Conservation (phyloP, 495 filamentous ascomycete genomes). For the Penicillium lividum region DNA sequence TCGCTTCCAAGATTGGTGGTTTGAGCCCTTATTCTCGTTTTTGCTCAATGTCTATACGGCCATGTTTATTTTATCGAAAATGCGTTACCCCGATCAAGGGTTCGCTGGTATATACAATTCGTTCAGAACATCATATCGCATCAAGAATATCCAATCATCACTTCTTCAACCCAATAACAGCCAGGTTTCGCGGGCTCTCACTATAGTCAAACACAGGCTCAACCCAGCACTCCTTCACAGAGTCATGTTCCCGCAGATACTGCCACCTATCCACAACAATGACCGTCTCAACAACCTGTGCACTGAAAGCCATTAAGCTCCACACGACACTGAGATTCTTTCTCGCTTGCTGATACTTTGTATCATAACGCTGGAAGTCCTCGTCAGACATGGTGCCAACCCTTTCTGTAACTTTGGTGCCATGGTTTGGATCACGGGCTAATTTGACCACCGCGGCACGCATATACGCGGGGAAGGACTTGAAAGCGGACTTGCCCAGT, state of each 20-base stretch:
- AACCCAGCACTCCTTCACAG: slow-evolving; percentile 76
- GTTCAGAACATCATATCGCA: slow-evolving; percentile 1
- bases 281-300: slow-evolving; percentile 80
- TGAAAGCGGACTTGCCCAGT: slow-evolving; percentile 77
- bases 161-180: slow-evolving; percentile 84
- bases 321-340: slow-evolving; percentile 84
- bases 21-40: too few relatives aligned
- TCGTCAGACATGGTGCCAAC: slow-evolving; percentile 68
- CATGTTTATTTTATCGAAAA: too few relatives aligned
- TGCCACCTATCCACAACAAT: slow-evolving; percentile 93
- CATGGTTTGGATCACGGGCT: slow-evolving; percentile 54
- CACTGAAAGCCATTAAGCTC: slow-evolving; percentile 94
- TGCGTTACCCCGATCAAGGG: background rate
- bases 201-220: slow-evolving; percentile 89
- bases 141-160: slow-evolving; percentile 23
- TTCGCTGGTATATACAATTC: background rate
- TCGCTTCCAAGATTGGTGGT: too few relatives aligned
- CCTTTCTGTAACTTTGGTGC: slow-evolving; percentile 56
- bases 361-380: slow-evolving; percentile 70
- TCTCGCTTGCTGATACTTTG: slow-evolving; percentile 61
- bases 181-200: slow-evolving; percentile 85
- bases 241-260: slow-evolving; percentile 75
- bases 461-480: slow-evolving; percentile 73
- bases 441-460: slow-evolving; percentile 78
- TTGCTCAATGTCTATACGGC: too few relatives aligned